These are phyloP conservation scores for Talaromyces sp. DNA, from an alignment of 2,329 filamentous ascomycete genomes.

Conservation along the genomic window DNA sequence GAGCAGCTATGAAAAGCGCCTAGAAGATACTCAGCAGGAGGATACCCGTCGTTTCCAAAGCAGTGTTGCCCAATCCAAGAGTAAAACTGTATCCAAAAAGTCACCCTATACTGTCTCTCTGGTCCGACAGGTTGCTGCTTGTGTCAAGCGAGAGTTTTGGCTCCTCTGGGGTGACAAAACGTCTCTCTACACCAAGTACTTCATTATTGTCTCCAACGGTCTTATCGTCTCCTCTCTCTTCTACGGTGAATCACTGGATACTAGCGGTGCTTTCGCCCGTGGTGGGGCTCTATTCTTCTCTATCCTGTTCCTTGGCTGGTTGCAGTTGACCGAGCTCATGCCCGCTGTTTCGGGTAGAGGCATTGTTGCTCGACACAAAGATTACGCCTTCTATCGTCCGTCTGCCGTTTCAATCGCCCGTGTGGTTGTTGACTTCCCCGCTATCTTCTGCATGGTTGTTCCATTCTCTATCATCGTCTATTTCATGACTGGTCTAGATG, in stretches of 20 bases:
- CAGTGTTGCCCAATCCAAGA: constrained; percentile 65
- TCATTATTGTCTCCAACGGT: constrained; percentile 73
- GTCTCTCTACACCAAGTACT: constrained; percentile 75
- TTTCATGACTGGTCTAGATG: constrained; percentile 64
- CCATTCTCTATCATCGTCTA: constrained; percentile 67
- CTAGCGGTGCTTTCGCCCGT: constrained; percentile 64
- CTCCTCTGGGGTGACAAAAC: constrained; percentile 74
- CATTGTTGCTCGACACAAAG: constrained; percentile 69
- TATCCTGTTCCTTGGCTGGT: constrained; percentile 67
- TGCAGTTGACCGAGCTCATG: constrained; percentile 78
- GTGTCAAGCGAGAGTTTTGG: constrained; percentile 74
- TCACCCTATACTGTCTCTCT: constrained; percentile 79
- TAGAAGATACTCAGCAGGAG: constrained; percentile 59
- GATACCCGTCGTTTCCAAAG: constrained; percentile 68
- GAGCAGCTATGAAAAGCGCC: constrained; percentile 59
- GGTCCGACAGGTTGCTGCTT: constrained; percentile 63
- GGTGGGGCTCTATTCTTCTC: constrained; percentile 69
- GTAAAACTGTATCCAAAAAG: constrained; percentile 67
- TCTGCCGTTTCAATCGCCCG: constrained; percentile 65
- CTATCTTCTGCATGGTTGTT: constrained; percentile 61
- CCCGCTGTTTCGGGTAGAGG: constrained; percentile 72
- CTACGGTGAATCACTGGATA: constrained; percentile 65
- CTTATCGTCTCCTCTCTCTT: constrained; percentile 80
- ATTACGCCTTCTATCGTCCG: constrained; percentile 71
- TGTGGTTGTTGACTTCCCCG: constrained; percentile 64